These are phyloP conservation scores for Phaffomyces antillensis DNA, from an alignment of 805 yeast genomes.

Conservation along the genomic window DNA sequence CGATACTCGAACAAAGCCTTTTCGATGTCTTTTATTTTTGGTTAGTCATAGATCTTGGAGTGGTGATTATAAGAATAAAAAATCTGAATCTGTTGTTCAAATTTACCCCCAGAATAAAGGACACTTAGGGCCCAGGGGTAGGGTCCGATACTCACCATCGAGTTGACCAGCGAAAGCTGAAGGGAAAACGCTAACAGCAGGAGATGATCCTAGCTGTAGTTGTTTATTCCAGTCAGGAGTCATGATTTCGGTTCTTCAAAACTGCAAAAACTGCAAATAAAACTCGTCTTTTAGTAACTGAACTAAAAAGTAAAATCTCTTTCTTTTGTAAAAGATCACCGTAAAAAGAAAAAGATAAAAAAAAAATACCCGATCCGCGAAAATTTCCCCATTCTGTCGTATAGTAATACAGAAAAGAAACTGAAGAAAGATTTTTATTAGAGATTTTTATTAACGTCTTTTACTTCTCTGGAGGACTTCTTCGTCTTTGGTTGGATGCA, in stretches of 20 bases:
- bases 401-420: too few species aligned
- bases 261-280: neutral
- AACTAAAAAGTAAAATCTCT: neutral
- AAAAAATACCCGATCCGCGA: neutral
- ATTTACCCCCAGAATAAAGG: slow-evolving; percentile 1
- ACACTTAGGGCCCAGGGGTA: too few species aligned
- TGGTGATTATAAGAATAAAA: too few species aligned
- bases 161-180: slow-evolving; percentile 5
- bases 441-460: slow-evolving; percentile 17
- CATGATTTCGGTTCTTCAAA: neutral
- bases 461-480: slow-evolving; percentile 59
- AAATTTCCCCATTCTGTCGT: neutral
- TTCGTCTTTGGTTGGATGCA: slow-evolving; percentile 80
- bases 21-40: slow-evolving; percentile 13
- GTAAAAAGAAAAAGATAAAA: too few species aligned
- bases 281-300: too few species aligned
- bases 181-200: neutral
- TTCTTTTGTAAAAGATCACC: too few species aligned
- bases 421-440: too few species aligned
- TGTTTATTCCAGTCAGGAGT: slow-evolving; percentile 1
- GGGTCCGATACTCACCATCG: slow-evolving; percentile 1
- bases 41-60: slow-evolving; percentile 5
- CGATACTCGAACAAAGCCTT: slow-evolving; percentile 21
- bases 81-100: too few species aligned
- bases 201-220: neutral